Percentiles rank a stretch among this genome's conserved stretches.
phyloP scores from a whole-genome alignment of 129 eudicot genomes.

The Helianthus annuus region HanXRQr2.0-SUNRISE NC_035433.2:131422613-131423112 shows the following conservation, averaged over 20 bases:
- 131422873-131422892: background rate
- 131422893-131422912: background rate
- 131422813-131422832: constrained; percentile 90
- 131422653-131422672: constrained; percentile 98
- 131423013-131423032: too few species aligned
- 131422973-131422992: too few species aligned
- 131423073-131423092: too few species aligned
- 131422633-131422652: constrained; percentile 95
- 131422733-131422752: constrained; percentile 92
- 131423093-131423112: too few species aligned
- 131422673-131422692: constrained; percentile 96
- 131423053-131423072: too few species aligned
- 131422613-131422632: constrained; percentile 93
- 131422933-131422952: too few species aligned
- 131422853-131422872: constrained; percentile 4
- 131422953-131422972: too few species aligned
- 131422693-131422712: constrained; percentile 92
- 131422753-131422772: constrained; percentile 93
- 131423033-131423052: too few species aligned
- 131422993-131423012: too few species aligned
- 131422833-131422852: constrained; percentile 49
- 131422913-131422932: too few species aligned
- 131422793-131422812: constrained; percentile 94
- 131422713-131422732: constrained; percentile 77
- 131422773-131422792: constrained; percentile 89